Evolutionary conservation across 352 stramenopile species (phyloP).

Genomic region (Pythium brachiatum): DNA sequence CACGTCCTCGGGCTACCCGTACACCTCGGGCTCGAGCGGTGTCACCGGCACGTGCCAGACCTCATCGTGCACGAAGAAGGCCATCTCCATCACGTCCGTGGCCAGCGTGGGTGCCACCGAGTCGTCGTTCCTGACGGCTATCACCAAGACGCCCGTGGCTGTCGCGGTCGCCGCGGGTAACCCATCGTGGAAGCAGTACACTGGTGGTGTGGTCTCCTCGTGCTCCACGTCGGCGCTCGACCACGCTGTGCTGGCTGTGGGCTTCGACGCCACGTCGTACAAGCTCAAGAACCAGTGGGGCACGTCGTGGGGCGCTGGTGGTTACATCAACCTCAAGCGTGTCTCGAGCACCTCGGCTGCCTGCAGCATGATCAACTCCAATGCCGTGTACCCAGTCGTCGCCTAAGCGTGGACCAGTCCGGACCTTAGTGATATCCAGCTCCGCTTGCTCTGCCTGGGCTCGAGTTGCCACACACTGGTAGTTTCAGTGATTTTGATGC

Average conservation of each 20-base stretch:
- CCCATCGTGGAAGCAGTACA: constrained; percentile 97
- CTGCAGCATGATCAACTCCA: constrained; percentile 16
- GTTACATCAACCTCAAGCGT: constrained; percentile 92
- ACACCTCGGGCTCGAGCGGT: constrained; percentile 47
- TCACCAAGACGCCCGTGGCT: constrained; percentile 90
- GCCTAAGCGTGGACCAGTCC: not conserved
- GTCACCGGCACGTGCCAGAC: constrained; percentile 29
- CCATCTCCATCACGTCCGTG: constrained; percentile 28
- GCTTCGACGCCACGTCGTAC: constrained; percentile 86
- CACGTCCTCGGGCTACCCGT: constrained; percentile 71
- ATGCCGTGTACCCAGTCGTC: constrained; percentile 15
- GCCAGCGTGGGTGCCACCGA: constrained; percentile 71
- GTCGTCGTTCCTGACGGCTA: constrained; percentile 72
- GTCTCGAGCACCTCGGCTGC: constrained; percentile 1
- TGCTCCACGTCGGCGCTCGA: constrained; percentile 89
- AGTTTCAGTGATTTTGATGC: not conserved
- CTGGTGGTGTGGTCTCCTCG: constrained; percentile 81
- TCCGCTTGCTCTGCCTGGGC: not conserved
- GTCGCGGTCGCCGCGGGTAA: constrained; percentile 95
- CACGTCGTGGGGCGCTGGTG: constrained; percentile 88
- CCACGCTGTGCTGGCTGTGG: constrained; percentile 96
- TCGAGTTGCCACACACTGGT: not conserved
- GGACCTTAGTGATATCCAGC: not conserved
- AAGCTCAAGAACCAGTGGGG: constrained; percentile 99
- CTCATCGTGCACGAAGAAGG: constrained; percentile 30